phyloP scores from a whole-genome alignment of 176 grass and related monocot genomes.

The Musa troglodytarum region DNA sequence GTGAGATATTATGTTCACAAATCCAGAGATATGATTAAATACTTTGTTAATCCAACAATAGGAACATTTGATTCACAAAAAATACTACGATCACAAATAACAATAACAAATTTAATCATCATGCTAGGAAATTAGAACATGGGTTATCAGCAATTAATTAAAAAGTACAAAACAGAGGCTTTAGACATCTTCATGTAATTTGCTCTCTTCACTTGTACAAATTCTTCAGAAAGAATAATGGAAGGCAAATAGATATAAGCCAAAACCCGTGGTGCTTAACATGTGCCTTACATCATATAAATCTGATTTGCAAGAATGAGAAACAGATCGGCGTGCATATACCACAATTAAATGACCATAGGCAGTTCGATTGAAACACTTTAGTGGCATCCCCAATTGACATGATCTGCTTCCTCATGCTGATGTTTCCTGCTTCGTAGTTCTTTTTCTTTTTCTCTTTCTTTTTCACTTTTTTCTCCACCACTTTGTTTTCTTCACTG shows the following conservation, averaged over 20 bases:
- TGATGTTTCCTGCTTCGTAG: conserved; percentile 20
- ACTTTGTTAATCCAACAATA: neutral
- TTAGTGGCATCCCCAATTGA: neutral
- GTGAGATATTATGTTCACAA: too few species aligned
- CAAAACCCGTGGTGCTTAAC: neutral
- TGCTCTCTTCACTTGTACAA: neutral
- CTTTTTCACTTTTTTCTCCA: conserved; percentile 66
- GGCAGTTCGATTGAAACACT: neutral
- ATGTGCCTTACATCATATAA: neutral
- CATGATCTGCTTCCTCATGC: neutral
- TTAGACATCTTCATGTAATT: neutral
- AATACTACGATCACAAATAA: neutral
- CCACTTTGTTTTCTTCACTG: conserved; percentile 18
- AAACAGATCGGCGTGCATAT: neutral
- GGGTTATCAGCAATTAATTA: neutral
- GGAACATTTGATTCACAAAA: neutral
- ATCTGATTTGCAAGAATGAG: neutral
- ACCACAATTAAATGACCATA: conserved; percentile 1
- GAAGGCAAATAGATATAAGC: neutral
- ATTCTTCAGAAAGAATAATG: neutral
- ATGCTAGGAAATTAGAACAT: neutral
- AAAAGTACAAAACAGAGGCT: neutral
- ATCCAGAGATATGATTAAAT: neutral
- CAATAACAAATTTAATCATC: neutral
- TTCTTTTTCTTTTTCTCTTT: conserved; percentile 89